Base-by-base conservation (phyloP, 345 rosid genomes). In the Aquilaria yunnanensis region DNA sequence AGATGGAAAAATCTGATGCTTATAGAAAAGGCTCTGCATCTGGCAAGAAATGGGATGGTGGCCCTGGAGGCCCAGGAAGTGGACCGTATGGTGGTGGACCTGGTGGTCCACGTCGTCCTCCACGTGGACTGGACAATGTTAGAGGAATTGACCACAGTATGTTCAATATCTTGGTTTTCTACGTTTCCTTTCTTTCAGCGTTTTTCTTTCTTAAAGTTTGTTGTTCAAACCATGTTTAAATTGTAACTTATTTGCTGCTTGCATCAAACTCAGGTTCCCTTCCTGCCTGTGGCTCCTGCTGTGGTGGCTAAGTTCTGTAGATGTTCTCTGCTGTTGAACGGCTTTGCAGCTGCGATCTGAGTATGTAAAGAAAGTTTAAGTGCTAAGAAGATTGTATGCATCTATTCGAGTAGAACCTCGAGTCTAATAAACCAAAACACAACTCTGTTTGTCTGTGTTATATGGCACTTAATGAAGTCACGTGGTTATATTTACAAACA, bases 271-370 rank as follows among this genome's bases (percentile, higher is more conserved):
- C 70, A 85, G 90, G 85, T 78, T 76, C 90, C 49, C 60, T 87
- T 3, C 95, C 95, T 41, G 95, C 95, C 50, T 87, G 95, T 62
- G 95, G 95, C 60, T 85, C 95, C 43, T 87, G 91, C 84, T 87
- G 86, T 45, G 83, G 89, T 63, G 80, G 82, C 48, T 76, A 60
- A 68, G 43, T 37, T 61, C 45, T 16, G 54, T 49, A 9, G 13
- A 14, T 34, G 2, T 45, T 10, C 54, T 23, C 14, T 56, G 57
- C 57, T 37, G 43, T 9, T 37, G 43, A 4, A 37, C 5, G 8
- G 43, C 43, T 37, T 37, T 37, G 43, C 5, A 9, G 43, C 8
- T 23, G 23, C 23, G 23, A 37, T 37, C 43, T 37, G 43, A 37
- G 5, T 37, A 4, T 37, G 43, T 37, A 37, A 37, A 37, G 43